Evolutionary conservation across 495 filamentous ascomycete genomes (phyloP).

Genomic region (Aspergillus baeticus): DNA sequence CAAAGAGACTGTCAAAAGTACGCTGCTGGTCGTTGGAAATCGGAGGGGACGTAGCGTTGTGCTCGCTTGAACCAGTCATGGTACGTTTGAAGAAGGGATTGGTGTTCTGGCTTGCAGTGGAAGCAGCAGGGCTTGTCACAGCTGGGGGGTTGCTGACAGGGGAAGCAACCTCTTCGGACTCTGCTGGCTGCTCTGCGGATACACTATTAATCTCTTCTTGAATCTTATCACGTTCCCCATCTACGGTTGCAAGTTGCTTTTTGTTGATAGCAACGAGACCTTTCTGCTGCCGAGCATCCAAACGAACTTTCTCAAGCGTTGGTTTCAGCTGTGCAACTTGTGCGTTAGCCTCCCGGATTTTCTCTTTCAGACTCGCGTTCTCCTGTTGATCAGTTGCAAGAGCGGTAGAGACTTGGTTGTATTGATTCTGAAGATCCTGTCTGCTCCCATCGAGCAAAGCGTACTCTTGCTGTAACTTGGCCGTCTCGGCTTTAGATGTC

Average conservation of each 20-base stretch:
- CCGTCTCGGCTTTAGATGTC: slow-evolving; percentile 72
- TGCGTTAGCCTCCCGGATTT: slow-evolving; percentile 75
- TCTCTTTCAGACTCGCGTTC: slow-evolving; percentile 81
- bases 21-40: slow-evolving; percentile 54
- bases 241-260: slow-evolving; percentile 88
- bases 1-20: slow-evolving; percentile 88
- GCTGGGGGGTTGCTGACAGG: slow-evolving; percentile 43
- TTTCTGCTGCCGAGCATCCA: slow-evolving; percentile 89
- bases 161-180: slow-evolving; percentile 34
- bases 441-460: slow-evolving; percentile 77
- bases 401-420: slow-evolving; percentile 68
- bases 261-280: slow-evolving; percentile 96
- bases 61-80: slow-evolving; percentile 55
- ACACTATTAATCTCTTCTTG: slow-evolving; percentile 73
- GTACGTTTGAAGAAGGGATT: slow-evolving; percentile 89
- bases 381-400: slow-evolving; percentile 87
- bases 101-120: slow-evolving; percentile 71
- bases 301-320: slow-evolving; percentile 84
- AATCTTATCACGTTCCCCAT: slow-evolving; percentile 81
- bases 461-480: slow-evolving; percentile 77
- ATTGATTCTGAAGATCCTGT: slow-evolving; percentile 82
- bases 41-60: slow-evolving; percentile 46
- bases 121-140: slow-evolving; percentile 67
- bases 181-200: slow-evolving; percentile 46
- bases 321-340: slow-evolving; percentile 82